Conservation (phyloP, 768 basidiomycete genomes). For the Pisolithus orientalis region DNA sequence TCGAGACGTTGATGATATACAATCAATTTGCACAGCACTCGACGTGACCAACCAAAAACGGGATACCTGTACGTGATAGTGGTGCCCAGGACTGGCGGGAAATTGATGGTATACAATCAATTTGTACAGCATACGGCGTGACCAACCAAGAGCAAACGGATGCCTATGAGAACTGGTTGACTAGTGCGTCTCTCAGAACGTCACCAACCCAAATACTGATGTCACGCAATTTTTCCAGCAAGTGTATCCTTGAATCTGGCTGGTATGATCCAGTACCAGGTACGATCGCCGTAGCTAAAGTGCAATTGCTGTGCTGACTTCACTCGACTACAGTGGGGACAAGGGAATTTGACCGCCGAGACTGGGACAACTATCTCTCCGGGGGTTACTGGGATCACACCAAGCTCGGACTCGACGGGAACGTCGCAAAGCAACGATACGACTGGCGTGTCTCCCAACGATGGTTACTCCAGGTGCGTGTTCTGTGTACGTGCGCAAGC, state of each 20-base stretch:
- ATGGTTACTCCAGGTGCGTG: slow-evolving; percentile 47
- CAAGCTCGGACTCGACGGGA: slow-evolving; percentile 27
- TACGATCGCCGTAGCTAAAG: not conserved
- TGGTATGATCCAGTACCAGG: slow-evolving; percentile 26
- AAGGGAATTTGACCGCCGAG: slow-evolving; percentile 40
- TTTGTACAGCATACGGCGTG: slow-evolving; percentile 35
- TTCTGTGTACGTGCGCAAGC: not conserved
- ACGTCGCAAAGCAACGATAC: slow-evolving; percentile 24
- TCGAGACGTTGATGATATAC: not conserved
- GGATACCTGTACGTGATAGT: not conserved
- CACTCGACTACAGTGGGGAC: slow-evolving; percentile 43
- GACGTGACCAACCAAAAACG: slow-evolving; percentile 46
- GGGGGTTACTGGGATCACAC: slow-evolving; percentile 21
- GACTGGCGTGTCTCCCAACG: slow-evolving; percentile 55
- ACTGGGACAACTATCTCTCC: slow-evolving; percentile 41
- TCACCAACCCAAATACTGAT: slow-evolving; percentile 2
- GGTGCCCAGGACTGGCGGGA: not conserved
- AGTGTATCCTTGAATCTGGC: slow-evolving; percentile 33
- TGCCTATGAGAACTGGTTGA: slow-evolving; percentile 43
- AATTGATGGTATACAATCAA: not conserved
- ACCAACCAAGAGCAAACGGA: slow-evolving; percentile 47
- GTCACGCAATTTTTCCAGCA: slow-evolving; percentile 21
- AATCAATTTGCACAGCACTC: slow-evolving; percentile 19
- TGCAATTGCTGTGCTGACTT: slow-evolving; percentile 7
- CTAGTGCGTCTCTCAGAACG: slow-evolving; percentile 28